phyloP scores from a whole-genome alignment of 2,329 filamentous ascomycete genomes.

The Truncatella angustata region DNA sequence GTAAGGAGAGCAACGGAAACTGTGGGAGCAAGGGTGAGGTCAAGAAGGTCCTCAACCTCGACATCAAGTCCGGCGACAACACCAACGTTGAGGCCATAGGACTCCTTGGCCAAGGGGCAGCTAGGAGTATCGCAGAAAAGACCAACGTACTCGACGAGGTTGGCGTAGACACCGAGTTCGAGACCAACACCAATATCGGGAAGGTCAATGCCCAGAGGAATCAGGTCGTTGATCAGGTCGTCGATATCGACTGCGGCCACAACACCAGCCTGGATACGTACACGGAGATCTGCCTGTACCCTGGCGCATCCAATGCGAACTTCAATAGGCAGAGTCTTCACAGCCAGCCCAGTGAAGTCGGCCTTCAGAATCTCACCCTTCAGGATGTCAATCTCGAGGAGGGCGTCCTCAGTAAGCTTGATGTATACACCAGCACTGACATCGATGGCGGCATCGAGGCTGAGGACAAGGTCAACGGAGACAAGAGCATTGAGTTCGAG shows the following conservation, averaged over 20 bases:
- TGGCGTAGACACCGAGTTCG: constrained; percentile 45
- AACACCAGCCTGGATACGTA: constrained; percentile 46
- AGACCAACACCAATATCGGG: constrained; percentile 36
- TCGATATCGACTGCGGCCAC: constrained; percentile 30
- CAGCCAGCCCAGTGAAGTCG: constrained; percentile 47
- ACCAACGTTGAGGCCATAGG: constrained; percentile 35
- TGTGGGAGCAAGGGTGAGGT: constrained; percentile 37
- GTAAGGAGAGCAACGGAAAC: constrained; percentile 37
- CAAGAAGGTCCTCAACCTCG: constrained; percentile 33
- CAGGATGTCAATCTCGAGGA: constrained; percentile 38
- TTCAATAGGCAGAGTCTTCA: constrained; percentile 43
- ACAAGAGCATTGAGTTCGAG: constrained; percentile 46
- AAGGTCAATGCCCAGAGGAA: constrained; percentile 24
- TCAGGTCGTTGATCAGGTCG: constrained; percentile 23
- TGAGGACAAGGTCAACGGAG: constrained; percentile 50
- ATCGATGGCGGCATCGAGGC: constrained; percentile 45
- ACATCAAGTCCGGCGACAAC: constrained; percentile 12
- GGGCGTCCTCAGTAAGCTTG: constrained; percentile 44
- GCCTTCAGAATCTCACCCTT: constrained; percentile 44
- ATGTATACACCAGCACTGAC: constrained; percentile 52
- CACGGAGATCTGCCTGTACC: constrained; percentile 47
- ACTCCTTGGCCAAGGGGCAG: constrained; percentile 37
- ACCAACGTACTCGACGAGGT: constrained; percentile 53
- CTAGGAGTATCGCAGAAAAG: constrained; percentile 33
- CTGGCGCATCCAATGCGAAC: constrained; percentile 43